phyloP scores from a whole-genome alignment of 352 stramenopile species.

The Globisporangium mamillatum region DNA sequence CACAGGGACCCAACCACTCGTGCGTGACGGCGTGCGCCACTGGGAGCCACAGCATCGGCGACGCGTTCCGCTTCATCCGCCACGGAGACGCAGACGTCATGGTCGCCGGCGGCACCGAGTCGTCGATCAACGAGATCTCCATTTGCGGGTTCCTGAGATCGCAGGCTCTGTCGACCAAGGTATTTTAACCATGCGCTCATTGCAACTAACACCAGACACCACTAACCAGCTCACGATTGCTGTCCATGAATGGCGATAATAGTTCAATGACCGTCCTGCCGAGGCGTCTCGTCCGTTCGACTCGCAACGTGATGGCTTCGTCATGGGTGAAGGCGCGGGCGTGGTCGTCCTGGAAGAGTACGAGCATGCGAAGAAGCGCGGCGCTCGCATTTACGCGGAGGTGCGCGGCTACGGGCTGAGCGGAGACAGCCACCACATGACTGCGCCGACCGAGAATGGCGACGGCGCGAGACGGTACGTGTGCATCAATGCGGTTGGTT shows the following conservation, averaged over 20 bases:
- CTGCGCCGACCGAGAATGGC: constrained; percentile 58
- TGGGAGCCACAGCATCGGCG: constrained; percentile 95
- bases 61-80: constrained; percentile 90
- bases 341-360: constrained; percentile 80
- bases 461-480: constrained; percentile 54
- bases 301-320: constrained; percentile 93
- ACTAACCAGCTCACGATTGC: neutral
- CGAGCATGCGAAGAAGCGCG: constrained; percentile 91
- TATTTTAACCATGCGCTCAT: constrained; percentile 15
- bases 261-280: constrained; percentile 93
- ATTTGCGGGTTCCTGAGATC: constrained; percentile 94
- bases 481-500: neutral
- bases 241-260: neutral
- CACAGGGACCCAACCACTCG: constrained; percentile 94
- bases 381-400: constrained; percentile 94
- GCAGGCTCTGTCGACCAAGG: constrained; percentile 92
- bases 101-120: constrained; percentile 95
- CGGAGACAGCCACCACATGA: constrained; percentile 96
- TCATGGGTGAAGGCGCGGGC: constrained; percentile 91
- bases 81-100: constrained; percentile 93
- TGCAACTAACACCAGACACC: neutral
- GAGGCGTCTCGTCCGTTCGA: constrained; percentile 96
- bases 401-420: constrained; percentile 94
- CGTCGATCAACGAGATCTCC: constrained; percentile 91
- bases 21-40: constrained; percentile 96